Conservation (phyloP, 345 rosid species). For the Hibiscus tridactylites region DNA sequence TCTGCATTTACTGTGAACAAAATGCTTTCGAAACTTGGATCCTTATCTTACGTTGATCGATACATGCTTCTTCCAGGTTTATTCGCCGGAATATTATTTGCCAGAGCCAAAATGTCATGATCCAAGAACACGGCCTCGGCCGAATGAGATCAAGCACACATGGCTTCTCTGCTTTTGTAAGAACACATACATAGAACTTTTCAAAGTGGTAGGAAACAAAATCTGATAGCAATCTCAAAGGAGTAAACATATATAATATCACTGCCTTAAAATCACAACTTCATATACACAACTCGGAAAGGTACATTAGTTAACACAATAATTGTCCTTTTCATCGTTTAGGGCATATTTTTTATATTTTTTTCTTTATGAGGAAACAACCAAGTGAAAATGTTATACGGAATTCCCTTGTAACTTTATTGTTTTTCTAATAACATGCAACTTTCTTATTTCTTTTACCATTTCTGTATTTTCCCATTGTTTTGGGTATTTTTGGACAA, state of each 20-base stretch:
- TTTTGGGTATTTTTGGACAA: not conserved
- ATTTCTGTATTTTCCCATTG: not conserved
- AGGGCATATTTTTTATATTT: not conserved
- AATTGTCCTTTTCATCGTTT: not conserved
- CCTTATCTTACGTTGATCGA: not conserved
- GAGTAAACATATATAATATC: not conserved
- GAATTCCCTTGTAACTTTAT: not conserved
- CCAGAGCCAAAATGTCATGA: constrained; percentile 85
- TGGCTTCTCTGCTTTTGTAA: not conserved
- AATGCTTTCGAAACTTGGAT: not conserved
- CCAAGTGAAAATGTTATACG: not conserved
- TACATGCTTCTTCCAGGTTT: constrained; percentile 47
- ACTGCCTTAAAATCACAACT: not conserved
- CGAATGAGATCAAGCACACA: not conserved
- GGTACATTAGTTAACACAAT: not conserved
- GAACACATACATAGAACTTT: not conserved
- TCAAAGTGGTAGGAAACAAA: not conserved
- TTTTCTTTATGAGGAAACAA: not conserved
- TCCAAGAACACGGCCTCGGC: constrained; percentile 1
- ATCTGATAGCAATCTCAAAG: not conserved
- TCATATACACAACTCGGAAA: not conserved
- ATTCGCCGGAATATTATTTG: constrained; percentile 74
- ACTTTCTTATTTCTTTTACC: not conserved
- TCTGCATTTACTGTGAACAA: not conserved
- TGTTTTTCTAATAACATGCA: not conserved